Evolutionary conservation across 495 filamentous ascomycete species (phyloP).

Genomic region (Cudoniella acicularis): DNA sequence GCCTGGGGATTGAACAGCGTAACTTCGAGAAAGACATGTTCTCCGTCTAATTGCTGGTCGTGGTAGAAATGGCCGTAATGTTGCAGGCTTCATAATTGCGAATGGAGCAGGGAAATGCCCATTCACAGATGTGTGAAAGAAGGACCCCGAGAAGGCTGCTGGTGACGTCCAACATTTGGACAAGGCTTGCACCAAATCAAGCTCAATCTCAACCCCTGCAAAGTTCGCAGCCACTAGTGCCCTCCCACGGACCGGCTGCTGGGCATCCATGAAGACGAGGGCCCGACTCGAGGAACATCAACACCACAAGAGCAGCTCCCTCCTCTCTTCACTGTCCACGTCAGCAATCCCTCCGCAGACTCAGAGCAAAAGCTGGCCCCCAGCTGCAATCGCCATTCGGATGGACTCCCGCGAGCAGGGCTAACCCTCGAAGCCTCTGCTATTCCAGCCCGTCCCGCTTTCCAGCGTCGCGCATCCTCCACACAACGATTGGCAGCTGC

Average conservation of each 20-base stretch:
- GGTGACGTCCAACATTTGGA: conserved; percentile 8
- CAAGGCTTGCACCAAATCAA: background rate
- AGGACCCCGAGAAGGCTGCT: conserved; percentile 11
- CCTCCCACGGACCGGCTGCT: background rate
- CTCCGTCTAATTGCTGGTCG: conserved; percentile 12
- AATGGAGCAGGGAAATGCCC: background rate
- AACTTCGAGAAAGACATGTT: conserved; percentile 40
- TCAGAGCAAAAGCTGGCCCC: conserved; percentile 6
- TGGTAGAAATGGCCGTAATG: conserved; percentile 18
- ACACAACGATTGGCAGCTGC: no score
- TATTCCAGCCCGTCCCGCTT: background rate
- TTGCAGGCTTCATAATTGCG: conserved; percentile 16
- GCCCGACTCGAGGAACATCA: conserved; percentile 4
- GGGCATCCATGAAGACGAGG: no score
- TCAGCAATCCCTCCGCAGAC: background rate
- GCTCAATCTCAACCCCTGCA: conserved; percentile 7
- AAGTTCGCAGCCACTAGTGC: conserved; percentile 11
- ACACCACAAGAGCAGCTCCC: background rate
- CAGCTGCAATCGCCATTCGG: conserved; percentile 12
- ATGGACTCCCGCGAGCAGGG: conserved; percentile 24
- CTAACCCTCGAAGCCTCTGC: conserved; percentile 13
- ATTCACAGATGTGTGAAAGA: background rate
- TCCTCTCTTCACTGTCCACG: background rate
- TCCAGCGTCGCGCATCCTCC: no score
- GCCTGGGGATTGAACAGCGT: conserved; percentile 73